phyloP scores from a whole-genome alignment of 164 flowering plant species.

The Pachysandra terminalis region DNA sequence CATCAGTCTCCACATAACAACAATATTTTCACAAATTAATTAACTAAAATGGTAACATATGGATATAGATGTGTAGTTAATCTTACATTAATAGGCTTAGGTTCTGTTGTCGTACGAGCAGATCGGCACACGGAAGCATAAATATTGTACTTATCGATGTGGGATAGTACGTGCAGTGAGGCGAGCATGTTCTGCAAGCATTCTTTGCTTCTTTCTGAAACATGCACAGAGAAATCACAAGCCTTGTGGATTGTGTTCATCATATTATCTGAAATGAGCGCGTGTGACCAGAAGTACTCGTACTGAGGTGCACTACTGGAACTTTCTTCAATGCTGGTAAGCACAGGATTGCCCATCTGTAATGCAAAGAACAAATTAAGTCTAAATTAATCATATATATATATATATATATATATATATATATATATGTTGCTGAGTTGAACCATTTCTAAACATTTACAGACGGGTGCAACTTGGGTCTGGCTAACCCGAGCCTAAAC shows the following conservation, averaged over 20 bases:
- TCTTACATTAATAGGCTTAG: conserved; percentile 37
- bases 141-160: conserved; percentile 59
- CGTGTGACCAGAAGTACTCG: conserved; percentile 58
- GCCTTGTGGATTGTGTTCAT: conserved; percentile 11
- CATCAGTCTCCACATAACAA: too few species aligned
- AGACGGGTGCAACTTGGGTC: too few species aligned
- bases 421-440: too few species aligned
- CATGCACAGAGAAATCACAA: conserved; percentile 45
- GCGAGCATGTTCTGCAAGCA: conserved; percentile 21
- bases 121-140: conserved; percentile 53
- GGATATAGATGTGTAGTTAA: not conserved
- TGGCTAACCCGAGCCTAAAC: too few species aligned
- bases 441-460: too few species aligned
- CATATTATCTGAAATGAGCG: conserved; percentile 43
- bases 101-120: conserved; percentile 28
- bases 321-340: conserved; percentile 45
- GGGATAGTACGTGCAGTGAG: not conserved
- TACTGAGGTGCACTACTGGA: conserved; percentile 17
- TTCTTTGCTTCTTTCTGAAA: not conserved
- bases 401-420: too few species aligned
- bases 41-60: too few species aligned
- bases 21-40: too few species aligned
- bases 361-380: not conserved
- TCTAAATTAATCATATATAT: too few species aligned
- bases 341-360: conserved; percentile 81